Evolutionary conservation across 495 filamentous ascomycete species (phyloP).

Genomic region (Pyrenula aspistea): DNA sequence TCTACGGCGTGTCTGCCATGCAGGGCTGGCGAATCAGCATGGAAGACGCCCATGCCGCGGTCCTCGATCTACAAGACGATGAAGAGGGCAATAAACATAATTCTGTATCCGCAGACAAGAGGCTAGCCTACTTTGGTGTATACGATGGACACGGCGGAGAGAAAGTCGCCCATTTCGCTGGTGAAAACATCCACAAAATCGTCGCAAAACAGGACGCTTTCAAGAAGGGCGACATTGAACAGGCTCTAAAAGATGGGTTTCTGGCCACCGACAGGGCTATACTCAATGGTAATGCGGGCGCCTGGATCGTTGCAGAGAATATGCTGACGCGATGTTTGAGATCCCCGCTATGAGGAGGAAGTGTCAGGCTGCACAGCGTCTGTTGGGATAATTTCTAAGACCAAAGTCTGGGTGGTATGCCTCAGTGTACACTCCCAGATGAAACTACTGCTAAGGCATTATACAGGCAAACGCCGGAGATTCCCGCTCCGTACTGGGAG

Average conservation of each 20-base stretch:
- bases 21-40: conserved; percentile 99
- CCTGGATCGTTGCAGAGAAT: conserved; percentile 6
- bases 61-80: conserved; percentile 74
- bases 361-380: conserved; percentile 96
- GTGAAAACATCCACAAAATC: conserved; percentile 88
- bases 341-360: conserved; percentile 93
- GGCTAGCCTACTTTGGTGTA: conserved; percentile 92
- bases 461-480: conserved; percentile 88
- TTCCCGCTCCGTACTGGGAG: conserved; percentile 83
- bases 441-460: conserved; percentile 10
- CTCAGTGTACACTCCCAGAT: conserved; percentile 1
- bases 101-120: conserved; percentile 49
- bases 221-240: conserved; percentile 80
- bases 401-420: conserved; percentile 92
- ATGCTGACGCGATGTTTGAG: conserved; percentile 32
- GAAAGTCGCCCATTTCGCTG: conserved; percentile 86
- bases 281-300: conserved; percentile 58
- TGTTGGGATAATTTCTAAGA: conserved; percentile 71
- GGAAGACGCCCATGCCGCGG: conserved; percentile 87
- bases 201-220: conserved; percentile 89
- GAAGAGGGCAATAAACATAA: conserved; percentile 41
- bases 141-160: conserved; percentile 97
- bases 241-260: conserved; percentile 95
- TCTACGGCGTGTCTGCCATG: conserved; percentile 95
- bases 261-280: conserved; percentile 93